phyloP scores from a whole-genome alignment of 257 asterid species.

The Salvia miltiorrhiza region DNA sequence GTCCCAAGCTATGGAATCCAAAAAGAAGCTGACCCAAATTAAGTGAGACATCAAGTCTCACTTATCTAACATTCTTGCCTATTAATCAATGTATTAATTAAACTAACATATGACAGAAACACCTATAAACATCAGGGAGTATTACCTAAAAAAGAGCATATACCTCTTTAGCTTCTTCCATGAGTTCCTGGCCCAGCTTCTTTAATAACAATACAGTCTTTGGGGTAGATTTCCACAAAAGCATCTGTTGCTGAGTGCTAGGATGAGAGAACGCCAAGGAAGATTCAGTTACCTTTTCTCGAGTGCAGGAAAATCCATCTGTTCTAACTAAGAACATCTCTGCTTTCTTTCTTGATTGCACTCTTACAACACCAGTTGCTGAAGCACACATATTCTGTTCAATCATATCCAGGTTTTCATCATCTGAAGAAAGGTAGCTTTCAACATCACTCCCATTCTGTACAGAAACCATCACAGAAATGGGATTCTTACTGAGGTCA shows the following conservation, averaged over 20 bases:
- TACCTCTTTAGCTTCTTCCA: constrained; percentile 99
- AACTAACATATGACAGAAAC: constrained; percentile 10
- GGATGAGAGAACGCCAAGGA: constrained; percentile 98
- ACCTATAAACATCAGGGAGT: not conserved
- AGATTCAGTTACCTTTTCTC: constrained; percentile 97
- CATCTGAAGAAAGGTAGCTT: constrained; percentile 49
- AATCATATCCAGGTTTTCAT: constrained; percentile 57
- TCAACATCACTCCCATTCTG: constrained; percentile 35
- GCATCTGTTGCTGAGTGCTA: constrained; percentile 99
- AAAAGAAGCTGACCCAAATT: not conserved
- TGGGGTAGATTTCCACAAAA: constrained; percentile 93
- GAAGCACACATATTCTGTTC: constrained; percentile 87
- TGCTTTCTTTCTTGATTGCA: constrained; percentile 95
- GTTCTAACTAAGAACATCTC: constrained; percentile 99
- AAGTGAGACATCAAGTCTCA: not conserved
- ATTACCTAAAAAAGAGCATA: constrained; percentile 1
- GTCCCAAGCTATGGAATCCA: not conserved
- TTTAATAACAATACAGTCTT: constrained; percentile 85
- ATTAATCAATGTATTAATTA: constrained; percentile 10
- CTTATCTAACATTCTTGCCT: not conserved
- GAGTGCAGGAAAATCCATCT: constrained; percentile 88
- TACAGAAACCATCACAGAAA: constrained; percentile 26
- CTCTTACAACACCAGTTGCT: constrained; percentile 94
- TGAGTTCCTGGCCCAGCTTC: constrained; percentile 92
- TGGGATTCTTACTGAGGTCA: constrained; percentile 30